phyloP scores from a whole-genome alignment of 1,284 basidiomycete species.

The Megacollybia platyphylla region DNA sequence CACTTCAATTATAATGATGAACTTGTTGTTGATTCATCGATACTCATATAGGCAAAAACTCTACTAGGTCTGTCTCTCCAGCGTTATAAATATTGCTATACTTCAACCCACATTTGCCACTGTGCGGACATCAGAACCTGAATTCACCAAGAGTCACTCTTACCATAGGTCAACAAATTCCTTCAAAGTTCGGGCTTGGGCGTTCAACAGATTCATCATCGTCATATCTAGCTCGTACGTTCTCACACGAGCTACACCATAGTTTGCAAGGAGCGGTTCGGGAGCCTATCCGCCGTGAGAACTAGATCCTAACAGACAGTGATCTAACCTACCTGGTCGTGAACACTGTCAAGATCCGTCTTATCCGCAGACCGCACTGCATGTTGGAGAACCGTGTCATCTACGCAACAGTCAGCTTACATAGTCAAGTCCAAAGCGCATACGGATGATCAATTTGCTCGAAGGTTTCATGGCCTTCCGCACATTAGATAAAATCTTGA shows the following conservation, averaged over 20 bases:
- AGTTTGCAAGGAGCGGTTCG: slow-evolving; percentile 14
- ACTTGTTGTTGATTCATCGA: too few species aligned
- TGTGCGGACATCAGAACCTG: background rate
- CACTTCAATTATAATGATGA: too few species aligned
- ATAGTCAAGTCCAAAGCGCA: slow-evolving; percentile 4
- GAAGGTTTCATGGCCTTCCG: slow-evolving; percentile 14
- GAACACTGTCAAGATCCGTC: too few species aligned
- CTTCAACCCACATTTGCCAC: slow-evolving; percentile 4
- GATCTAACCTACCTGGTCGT: too few species aligned
- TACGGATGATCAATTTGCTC: slow-evolving; percentile 17
- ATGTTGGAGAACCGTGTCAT: slow-evolving; percentile 7
- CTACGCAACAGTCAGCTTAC: background rate
- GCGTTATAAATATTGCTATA: slow-evolving; percentile 6
- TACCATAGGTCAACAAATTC: background rate
- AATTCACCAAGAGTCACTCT: background rate
- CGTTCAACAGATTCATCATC: slow-evolving; percentile 2
- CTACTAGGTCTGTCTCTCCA: slow-evolving; percentile 7
- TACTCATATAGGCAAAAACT: slow-evolving; percentile 3
- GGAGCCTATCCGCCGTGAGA: slow-evolving; percentile 9
- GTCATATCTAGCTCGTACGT: slow-evolving; percentile 15
- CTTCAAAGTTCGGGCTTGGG: background rate
- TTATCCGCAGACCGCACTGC: background rate
- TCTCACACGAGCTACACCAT: slow-evolving; percentile 12
- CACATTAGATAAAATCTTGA: slow-evolving; percentile 7
- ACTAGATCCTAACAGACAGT: background rate